Evolutionary conservation across 768 basidiomycete genomes (phyloP), one percentile per base, ranked within the genome.

Genomic region (Boletus subcaerulescens): DNA sequence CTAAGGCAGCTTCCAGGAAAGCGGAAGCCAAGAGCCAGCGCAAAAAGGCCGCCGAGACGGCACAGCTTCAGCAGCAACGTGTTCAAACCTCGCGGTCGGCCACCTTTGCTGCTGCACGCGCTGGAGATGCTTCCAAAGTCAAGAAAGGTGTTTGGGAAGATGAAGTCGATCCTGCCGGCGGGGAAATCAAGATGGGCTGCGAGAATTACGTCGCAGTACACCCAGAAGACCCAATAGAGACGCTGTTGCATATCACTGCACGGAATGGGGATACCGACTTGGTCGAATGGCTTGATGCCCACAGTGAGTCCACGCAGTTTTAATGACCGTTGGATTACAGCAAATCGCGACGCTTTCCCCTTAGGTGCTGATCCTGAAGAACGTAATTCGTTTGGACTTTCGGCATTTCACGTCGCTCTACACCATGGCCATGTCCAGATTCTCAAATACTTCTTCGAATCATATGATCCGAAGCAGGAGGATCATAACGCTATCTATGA

Each of bases 301-400:
- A 91, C 65, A 82, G 89, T 89, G 61, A 61, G 83, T 70, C 48
- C 70, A 51, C 39, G 45, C 59, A 49, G 8, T 52, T 49, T 59
- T 66, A 64, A 68, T 65, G 56, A 46, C 61, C 60, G 59, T 32
- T 60, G 52, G 45, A 48, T 54, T 58, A 50, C 61, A 57, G 42
- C 53, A 56, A 38, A 59, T 60, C 56, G 56, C 60, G 46, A 57
- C 54, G 60, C 43, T 59, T 50, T 42, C 57, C 46, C 45, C 56
- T 31, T 63, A 91, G 89, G 82, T 71, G 87, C 86, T 46, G 86
- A 89, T 58, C 75, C 81, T 18, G 88, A 89, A 56, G 89, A 91
- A 65, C 79, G 81, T 49, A 78, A 90, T 68, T 77, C 75, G 0
- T 59, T 74, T 47, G 79, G 80, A 22, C 72, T 78, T 46, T 87